Conservation (phyloP, 2,329 filamentous ascomycete species). For the Fusarium bactridioides region DNA sequence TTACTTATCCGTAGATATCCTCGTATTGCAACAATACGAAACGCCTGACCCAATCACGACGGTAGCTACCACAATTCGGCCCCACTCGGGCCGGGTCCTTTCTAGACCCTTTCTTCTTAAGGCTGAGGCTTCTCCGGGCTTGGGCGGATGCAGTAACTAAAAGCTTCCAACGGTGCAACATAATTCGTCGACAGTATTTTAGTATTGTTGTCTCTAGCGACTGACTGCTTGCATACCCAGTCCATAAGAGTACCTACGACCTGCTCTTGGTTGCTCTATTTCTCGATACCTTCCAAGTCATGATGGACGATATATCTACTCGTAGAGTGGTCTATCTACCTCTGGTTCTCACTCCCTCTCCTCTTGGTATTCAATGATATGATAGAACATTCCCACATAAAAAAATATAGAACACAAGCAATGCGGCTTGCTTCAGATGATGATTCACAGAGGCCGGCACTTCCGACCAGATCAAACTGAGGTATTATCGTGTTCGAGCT, state of each 20-base stretch:
- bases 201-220: conserved; percentile 3
- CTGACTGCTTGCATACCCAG: conserved; percentile 1
- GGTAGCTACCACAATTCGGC: conserved; percentile 2
- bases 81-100: conserved; percentile 19
- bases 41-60: neutral
- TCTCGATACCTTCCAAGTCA: neutral
- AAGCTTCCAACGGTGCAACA: neutral
- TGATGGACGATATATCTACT: conserved; percentile 9
- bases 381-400: neutral
- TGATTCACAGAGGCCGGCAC: neutral
- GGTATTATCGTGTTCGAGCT: conserved; percentile 21
- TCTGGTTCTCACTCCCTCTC: neutral
- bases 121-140: neutral
- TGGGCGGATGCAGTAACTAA: neutral
- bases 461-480: conserved; percentile 13
- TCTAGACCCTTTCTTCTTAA: conserved; percentile 1
- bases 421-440: conserved; percentile 5
- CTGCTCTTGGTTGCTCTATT: conserved; percentile 6
- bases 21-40: neutral
- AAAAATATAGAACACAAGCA: neutral
- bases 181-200: neutral
- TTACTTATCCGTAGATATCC: neutral
- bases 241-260: neutral
- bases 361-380: conserved; percentile 11
- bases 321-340: conserved; percentile 12